phyloP scores from a whole-genome alignment of 2,329 filamentous ascomycete species.

The Fusarium chuoi region DNA sequence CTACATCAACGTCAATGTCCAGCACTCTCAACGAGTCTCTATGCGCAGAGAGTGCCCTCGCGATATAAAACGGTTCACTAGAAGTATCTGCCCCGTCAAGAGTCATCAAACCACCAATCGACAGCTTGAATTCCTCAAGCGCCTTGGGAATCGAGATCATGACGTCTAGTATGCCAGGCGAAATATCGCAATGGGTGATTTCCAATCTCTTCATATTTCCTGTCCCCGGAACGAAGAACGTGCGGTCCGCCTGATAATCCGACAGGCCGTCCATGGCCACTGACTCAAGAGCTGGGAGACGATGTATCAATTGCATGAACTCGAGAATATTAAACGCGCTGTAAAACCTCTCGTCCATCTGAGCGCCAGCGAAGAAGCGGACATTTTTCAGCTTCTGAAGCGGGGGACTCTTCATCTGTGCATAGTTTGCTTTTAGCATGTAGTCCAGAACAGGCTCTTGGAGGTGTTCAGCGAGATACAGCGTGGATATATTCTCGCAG shows the following conservation, averaged over 20 bases:
- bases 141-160: background rate
- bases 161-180: rapidly evolving
- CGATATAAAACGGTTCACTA: background rate
- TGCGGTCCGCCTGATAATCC: background rate
- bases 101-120: background rate
- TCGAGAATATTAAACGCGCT: background rate
- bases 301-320: background rate
- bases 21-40: background rate
- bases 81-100: background rate
- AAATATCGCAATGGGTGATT: background rate
- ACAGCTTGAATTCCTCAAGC: background rate
- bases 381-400: background rate
- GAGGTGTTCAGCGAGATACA: background rate
- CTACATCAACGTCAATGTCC: background rate
- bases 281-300: background rate
- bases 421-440: background rate
- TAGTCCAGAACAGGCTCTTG: background rate
- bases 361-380: background rate
- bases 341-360: background rate
- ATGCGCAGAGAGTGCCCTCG: background rate
- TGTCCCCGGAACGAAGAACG: background rate
- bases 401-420: background rate
- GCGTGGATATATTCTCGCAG: background rate
- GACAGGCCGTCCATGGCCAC: background rate
- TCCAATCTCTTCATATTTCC: background rate